Conservation (phyloP, 108 stramenopile genomes). For the Pseudonitzschia multistriata region DNA sequence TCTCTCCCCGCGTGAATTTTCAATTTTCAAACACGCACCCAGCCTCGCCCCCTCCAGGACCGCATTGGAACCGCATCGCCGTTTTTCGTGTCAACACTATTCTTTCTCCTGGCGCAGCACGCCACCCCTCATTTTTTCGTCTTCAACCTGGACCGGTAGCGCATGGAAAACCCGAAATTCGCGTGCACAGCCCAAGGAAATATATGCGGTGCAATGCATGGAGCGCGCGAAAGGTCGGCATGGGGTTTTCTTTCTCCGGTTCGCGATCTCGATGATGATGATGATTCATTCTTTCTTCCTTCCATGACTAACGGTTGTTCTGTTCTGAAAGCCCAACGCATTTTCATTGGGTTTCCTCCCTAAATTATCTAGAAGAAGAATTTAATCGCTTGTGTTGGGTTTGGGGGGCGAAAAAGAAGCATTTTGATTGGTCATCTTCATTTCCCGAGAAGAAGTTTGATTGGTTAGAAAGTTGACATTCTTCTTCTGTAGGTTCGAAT, state of each 20-base stretch:
- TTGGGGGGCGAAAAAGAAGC: not conserved
- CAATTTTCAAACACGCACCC: too few relatives aligned
- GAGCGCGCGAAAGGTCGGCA: too few relatives aligned
- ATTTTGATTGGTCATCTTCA: not conserved
- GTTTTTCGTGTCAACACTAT: not conserved
- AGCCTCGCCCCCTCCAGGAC: too few relatives aligned
- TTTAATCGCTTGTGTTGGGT: not conserved
- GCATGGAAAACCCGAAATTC: not conserved
- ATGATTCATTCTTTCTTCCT: not conserved
- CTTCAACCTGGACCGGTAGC: not conserved
- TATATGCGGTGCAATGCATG: not conserved
- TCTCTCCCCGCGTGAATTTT: too few relatives aligned
- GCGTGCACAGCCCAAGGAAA: too few relatives aligned
- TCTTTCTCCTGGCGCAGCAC: too few relatives aligned
- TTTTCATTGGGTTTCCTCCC: not conserved
- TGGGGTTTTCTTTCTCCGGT: not conserved
- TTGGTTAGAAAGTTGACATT: not conserved
- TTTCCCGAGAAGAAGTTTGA: too few relatives aligned
- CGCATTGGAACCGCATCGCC: too few relatives aligned
- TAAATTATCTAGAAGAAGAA: not conserved
- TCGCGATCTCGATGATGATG: too few relatives aligned
- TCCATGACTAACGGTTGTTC: not conserved
- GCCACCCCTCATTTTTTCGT: not conserved
- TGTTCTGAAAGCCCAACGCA: constrained; percentile 2
- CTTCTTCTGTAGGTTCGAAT: not conserved